Conservation (phyloP, 2,329 filamentous ascomycete genomes). For the Penicillium sumatraense region DNA sequence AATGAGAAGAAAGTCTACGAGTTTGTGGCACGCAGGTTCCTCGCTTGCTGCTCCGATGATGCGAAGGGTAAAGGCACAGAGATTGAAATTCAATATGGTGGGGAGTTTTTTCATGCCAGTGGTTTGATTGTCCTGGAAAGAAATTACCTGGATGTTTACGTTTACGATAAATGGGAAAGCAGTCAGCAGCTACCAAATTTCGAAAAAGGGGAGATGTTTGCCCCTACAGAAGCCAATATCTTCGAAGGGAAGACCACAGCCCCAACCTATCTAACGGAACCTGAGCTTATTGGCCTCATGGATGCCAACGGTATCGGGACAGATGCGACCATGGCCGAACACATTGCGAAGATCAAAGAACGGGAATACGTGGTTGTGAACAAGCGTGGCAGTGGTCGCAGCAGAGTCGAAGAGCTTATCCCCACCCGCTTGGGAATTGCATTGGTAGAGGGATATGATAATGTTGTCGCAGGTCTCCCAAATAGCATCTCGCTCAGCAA, state of each 20-base stretch:
- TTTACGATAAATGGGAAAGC: conserved; percentile 96
- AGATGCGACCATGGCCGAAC: conserved; percentile 98
- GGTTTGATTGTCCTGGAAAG: conserved; percentile 83
- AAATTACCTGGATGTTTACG: conserved; percentile 94
- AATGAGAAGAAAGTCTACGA: conserved; percentile 83
- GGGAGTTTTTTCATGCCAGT: conserved; percentile 79
- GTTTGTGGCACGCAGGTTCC: conserved; percentile 86
- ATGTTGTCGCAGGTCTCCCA: conserved; percentile 82
- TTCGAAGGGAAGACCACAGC: conserved; percentile 86
- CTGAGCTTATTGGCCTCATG: conserved; percentile 94
- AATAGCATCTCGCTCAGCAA: conserved; percentile 76
- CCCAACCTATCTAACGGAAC: conserved; percentile 88
- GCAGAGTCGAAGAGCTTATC: conserved; percentile 79
- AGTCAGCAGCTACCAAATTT: conserved; percentile 82
- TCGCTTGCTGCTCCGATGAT: conserved; percentile 95
- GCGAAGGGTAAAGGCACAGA: conserved; percentile 85
- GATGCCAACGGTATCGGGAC: conserved; percentile 98
- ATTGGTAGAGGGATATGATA: conserved; percentile 91
- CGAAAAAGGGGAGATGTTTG: conserved; percentile 76
- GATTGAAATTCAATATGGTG: conserved; percentile 80
- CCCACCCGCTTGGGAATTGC: conserved; percentile 90
- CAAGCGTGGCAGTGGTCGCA: conserved; percentile 54
- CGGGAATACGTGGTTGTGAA: conserved; percentile 80
- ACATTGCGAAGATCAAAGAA: conserved; percentile 94
- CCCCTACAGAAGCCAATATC: conserved; percentile 86